phyloP scores from a whole-genome alignment of 2,329 filamentous ascomycete species.

The Gremmenia infestans region DNA sequence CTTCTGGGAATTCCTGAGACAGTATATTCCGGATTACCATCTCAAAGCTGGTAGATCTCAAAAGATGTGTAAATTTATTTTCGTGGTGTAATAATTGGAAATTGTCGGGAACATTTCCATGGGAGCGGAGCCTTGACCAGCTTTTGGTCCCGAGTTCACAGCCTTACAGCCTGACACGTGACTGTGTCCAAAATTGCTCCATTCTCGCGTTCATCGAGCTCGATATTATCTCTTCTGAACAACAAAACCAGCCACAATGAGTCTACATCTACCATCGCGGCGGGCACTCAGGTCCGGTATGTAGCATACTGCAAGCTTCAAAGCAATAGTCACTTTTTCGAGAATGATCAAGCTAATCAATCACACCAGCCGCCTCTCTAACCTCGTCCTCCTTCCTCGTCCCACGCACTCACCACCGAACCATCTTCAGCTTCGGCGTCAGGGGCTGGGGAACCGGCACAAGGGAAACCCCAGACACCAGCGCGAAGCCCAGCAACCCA shows the following conservation, averaged over 20 bases:
- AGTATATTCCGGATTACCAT: conserved; percentile 4
- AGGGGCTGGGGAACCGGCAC: background rate
- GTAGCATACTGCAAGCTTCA: conserved; percentile 21
- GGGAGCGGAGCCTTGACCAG: background rate
- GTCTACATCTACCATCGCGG: conserved; percentile 57
- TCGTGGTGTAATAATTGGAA: background rate
- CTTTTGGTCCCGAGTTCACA: background rate
- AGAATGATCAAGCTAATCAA: conserved; percentile 16
- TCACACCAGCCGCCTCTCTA: conserved; percentile 31
- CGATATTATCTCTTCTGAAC: background rate
- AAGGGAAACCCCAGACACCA: conserved; percentile 9
- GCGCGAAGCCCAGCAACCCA: conserved; percentile 37
- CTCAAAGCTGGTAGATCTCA: conserved; percentile 10
- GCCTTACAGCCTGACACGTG: background rate
- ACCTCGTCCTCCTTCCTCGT: conserved; percentile 35
- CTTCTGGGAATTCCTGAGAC: conserved; percentile 1
- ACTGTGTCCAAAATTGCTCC: background rate
- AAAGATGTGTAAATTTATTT: background rate
- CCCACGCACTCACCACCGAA: conserved; percentile 26
- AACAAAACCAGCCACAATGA: conserved; percentile 46
- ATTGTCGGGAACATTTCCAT: background rate
- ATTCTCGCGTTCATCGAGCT: background rate
- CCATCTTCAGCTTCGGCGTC: conserved; percentile 12
- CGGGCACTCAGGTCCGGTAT: conserved; percentile 57
- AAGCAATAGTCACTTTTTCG: background rate